These are phyloP conservation scores for Pneumocystis jirovecii DNA, from an alignment of 1,139 yeast genomes.

Conservation along the genomic window DNA sequence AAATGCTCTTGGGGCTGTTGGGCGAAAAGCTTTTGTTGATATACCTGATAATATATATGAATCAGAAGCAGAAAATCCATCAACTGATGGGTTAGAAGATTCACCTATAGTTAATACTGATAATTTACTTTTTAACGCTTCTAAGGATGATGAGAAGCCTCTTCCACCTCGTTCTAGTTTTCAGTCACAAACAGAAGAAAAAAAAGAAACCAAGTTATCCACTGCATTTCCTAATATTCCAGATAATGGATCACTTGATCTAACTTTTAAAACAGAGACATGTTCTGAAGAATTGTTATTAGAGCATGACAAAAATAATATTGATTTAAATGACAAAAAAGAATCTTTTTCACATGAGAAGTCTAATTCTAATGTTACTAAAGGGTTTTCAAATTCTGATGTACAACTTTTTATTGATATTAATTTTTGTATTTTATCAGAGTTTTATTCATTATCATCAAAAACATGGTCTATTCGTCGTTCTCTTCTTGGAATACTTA, in stretches of 20 bases:
- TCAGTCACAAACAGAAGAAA: background rate
- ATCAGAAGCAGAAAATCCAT: background rate
- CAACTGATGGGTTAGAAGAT: background rate
- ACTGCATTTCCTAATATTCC: background rate
- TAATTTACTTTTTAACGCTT: background rate
- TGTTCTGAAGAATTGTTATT: background rate
- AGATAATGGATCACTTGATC: background rate
- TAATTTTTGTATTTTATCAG: background rate
- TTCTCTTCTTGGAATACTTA: background rate
- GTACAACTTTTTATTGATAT: background rate
- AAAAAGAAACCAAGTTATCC: background rate
- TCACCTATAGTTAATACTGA: background rate
- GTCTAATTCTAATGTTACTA: background rate
- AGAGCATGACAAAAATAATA: background rate
- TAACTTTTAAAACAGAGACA: background rate
- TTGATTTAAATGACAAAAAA: background rate
- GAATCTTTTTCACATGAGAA: background rate
- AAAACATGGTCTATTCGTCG: background rate
- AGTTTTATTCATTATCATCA: background rate
- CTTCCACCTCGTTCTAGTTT: background rate
- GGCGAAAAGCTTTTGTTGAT: background rate
- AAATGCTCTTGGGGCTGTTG: background rate
- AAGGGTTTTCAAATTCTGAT: background rate
- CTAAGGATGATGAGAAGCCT: background rate
- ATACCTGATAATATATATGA: background rate